These are phyloP conservation scores for Chlorella variabilis DNA, from an alignment of 163 green algal species.

Conservation along the genomic window DNA sequence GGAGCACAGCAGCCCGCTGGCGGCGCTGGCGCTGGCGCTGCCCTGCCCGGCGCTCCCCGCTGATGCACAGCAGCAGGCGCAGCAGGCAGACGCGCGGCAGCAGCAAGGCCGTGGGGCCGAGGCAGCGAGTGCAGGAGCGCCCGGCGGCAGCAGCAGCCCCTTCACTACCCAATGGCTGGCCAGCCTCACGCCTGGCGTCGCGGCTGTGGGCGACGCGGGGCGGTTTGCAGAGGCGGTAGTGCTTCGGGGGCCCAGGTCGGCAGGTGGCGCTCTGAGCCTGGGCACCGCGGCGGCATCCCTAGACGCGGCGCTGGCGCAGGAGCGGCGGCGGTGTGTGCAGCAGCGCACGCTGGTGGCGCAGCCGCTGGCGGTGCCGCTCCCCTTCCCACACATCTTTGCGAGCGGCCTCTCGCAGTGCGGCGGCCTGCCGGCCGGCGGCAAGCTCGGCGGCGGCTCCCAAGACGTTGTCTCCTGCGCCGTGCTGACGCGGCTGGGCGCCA, in stretches of 20 bases:
- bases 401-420: slow-evolving; percentile 25
- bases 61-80: slow-evolving; percentile 37
- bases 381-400: slow-evolving; percentile 52
- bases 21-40: slow-evolving; percentile 49
- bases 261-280: not conserved
- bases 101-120: not conserved
- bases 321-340: slow-evolving; percentile 45
- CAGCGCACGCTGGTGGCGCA: slow-evolving; percentile 37
- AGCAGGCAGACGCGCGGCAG: slow-evolving; percentile 7
- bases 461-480: slow-evolving; percentile 18
- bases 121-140: not conserved
- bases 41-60: slow-evolving; percentile 51
- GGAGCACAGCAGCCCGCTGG: slow-evolving; percentile 42
- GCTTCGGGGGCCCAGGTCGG: slow-evolving; percentile 22
- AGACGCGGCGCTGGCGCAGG: slow-evolving; percentile 33
- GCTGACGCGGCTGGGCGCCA: slow-evolving; percentile 27
- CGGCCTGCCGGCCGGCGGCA: not conserved
- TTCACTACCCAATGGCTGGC: slow-evolving; percentile 35
- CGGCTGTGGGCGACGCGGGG: not conserved
- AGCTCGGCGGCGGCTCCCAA: not conserved
- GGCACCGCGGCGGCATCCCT: slow-evolving; percentile 24
- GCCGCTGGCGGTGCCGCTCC: slow-evolving; percentile 49
- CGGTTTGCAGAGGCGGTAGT: slow-evolving; percentile 42
- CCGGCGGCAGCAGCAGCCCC: not conserved
- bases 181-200: not conserved